Evolutionary conservation across 306 rosid species (phyloP), one percentile per base, ranked within the genome.

Genomic region (Vigna hirtella): DNA sequence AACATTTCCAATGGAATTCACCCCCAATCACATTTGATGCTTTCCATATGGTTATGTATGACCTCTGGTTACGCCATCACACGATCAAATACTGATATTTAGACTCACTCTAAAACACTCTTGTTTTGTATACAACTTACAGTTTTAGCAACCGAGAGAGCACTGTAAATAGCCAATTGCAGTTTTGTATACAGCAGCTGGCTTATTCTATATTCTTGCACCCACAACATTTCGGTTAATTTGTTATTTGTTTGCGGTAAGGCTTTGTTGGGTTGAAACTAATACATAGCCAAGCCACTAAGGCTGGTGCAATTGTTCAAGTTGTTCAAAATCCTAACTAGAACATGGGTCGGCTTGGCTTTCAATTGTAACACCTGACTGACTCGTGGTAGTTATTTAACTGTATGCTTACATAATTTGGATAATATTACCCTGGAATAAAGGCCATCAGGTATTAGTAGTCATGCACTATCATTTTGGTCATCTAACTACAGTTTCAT

Each of bases 31-130:
- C 84, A 79, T 84, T 57, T 32, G 98, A 96, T 85, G 97, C 94
- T 73, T 93, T 96, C 79, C 96, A 96, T 80, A 87, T 93, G 99
- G 97, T 93, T 53, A 96, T 93, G 96, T 93, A 95, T 77, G 97
- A 96, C 56, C 97, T 96, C 67, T 96, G 99, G 97, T 78, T 93
- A 80, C 97, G 93, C 78, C 98, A 80, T 78, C 94, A 90, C 87
- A 88, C 89, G 18, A 83, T 96, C 81, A 87, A 90, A 81, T 96
- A 91, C 74, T 95, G 86, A 88, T 78, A 72, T 47, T 48, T 62
- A 71, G 76, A 61, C 72, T 73, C 72, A 26, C 38, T 77, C 49
- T 49, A 67, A 56, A 66, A 57, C 55, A 28, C 45, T 74, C 50
- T 50, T 70, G 59, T 78, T 81, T 40, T 80, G 86, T 86, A 83